Evolutionary conservation across 768 basidiomycete genomes (phyloP).

Genomic region (Boletus tylopilopsis): DNA sequence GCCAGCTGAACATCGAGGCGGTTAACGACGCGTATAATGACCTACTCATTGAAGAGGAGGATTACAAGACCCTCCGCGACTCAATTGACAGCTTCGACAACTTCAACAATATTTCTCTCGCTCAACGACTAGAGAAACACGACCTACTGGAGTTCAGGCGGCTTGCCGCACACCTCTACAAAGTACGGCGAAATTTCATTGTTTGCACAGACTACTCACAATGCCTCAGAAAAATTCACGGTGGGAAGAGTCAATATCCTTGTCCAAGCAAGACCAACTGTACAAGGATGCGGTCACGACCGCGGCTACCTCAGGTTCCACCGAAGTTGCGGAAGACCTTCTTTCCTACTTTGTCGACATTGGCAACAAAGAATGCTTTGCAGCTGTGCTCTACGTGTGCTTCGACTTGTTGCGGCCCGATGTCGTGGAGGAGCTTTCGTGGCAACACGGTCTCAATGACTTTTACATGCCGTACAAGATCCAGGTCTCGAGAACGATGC

Average conservation of each 20-base stretch:
- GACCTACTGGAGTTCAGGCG: constrained; percentile 93
- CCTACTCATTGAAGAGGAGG: constrained; percentile 98
- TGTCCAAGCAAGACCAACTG: constrained; percentile 94
- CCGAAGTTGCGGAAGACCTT: constrained; percentile 91
- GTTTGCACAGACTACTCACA: neutral
- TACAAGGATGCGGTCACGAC: constrained; percentile 98
- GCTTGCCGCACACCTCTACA: constrained; percentile 93
- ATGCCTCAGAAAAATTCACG: constrained; percentile 76
- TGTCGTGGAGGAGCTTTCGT: constrained; percentile 90
- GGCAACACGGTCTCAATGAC: constrained; percentile 95
- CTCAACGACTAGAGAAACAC: constrained; percentile 82
- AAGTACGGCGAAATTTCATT: constrained; percentile 45
- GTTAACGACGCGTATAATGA: constrained; percentile 99
- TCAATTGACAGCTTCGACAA: constrained; percentile 99
- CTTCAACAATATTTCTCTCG: constrained; percentile 89
- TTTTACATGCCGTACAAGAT: constrained; percentile 97
- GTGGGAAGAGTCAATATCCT: constrained; percentile 95
- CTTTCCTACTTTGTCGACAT: constrained; percentile 97
- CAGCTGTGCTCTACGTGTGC: constrained; percentile 84
- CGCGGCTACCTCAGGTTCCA: constrained; percentile 78
- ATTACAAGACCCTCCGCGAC: constrained; percentile 95
- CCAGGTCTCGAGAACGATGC: constrained; percentile 76
- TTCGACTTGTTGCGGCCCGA: constrained; percentile 95
- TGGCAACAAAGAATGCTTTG: constrained; percentile 98
- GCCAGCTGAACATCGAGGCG: constrained; percentile 88